Evolutionary conservation across 345 rosid genomes (phyloP), one percentile per base, ranked within the genome.

Genomic region (Dovyalis caffra): DNA sequence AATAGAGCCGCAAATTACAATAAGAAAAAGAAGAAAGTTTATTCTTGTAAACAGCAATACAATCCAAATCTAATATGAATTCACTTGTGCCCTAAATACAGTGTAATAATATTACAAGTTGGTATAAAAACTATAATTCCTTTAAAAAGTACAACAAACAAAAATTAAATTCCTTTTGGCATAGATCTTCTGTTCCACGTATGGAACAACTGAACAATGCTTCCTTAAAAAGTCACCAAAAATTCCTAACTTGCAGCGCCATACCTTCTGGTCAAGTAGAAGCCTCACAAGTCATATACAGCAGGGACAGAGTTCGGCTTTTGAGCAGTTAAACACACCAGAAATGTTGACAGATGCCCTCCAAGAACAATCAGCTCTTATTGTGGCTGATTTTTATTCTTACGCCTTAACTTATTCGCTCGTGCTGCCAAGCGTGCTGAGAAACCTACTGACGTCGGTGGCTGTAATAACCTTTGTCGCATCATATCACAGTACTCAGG

Each of bases 401-500:
- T 43, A 68, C 65, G 74, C 5, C 20, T 76, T 47, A 58, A 23
- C 21, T 69, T 31, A 15, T n/a, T 33, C 1, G 57, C 63, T 34
- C 76, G 70, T 18, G 91, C 85, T 6, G 83, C 87, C 29, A 76
- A 26, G 23, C 95, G 91, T 8, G 97, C 99, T 0, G 97, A 87
- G 78, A 81, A 87, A 61, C 97, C 97, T 16, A 95, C 94, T 1
- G 61, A 56, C 8, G 96, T 87, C 53, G 90, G 82, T 29, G 92
- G 94, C 70, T 91, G 81, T 49, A 89, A 35, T 1, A 95, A 92
- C 75, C 90, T 86, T 76, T 95, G 97, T 62, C 97, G 84, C 74
- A 95, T 93, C 85, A 90, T 85, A 1, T 89, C 88, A 61, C 90
- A 87, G 76, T 83, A 92, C 80, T 86, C 94, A 0, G 92, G 87